Base-by-base conservation (phyloP, 2,329 filamentous ascomycete genomes). In the Paecilomyces sp. region DNA sequence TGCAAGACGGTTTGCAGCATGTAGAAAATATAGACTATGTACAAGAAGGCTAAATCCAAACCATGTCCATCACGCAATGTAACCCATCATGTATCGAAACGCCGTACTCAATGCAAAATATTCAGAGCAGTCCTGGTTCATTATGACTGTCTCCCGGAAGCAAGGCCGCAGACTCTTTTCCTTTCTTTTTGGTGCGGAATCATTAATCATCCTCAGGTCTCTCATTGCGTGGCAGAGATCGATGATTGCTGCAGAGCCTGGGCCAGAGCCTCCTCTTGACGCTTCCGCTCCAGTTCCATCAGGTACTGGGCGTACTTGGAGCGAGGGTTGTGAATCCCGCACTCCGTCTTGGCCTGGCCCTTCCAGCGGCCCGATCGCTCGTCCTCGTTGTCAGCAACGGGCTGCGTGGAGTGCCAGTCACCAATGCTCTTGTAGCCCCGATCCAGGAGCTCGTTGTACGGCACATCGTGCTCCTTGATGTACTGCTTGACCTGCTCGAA, bases 341-440 rank as follows among this genome's bases (percentile, higher is more conserved):
- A 99, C 81, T 99, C 94, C 15, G 92, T 95, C 88, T 99, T 99
- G 70, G 83, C 80, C 76, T 92, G 89, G 63, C 94, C 94, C 84
- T 96, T 97, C 94, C 94, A 99, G 67, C 94, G 88, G 60, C 94
- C 94, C 8, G 94, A 89, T 57, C 94, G 88, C 85, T 99, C 94
- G 70, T 97, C 94, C 78, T 99, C 94, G 65, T 90, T 90, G 61
- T 93, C 91, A 64, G 83, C 86, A 62, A 97, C 92, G 12, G 94
- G 92, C 67, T 86, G 88, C 3, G 94, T 99, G 56, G 92, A 96
- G 83, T 99, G 94, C 91, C 92, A 97, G 82, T 99, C 94, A 63
- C 94, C 94, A 63, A 99, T 84, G 65, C 91, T 96, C 84, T 97
- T 97, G 84, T 99, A 99, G n/a, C 94, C 94, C 61, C 82, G 83